Percentiles rank a stretch among this genome's conserved stretches.
These are phyloP conservation scores for Thraustochytrium striatum DNA, from an alignment of 352 stramenopile species.

Conservation along the genomic window DNA sequence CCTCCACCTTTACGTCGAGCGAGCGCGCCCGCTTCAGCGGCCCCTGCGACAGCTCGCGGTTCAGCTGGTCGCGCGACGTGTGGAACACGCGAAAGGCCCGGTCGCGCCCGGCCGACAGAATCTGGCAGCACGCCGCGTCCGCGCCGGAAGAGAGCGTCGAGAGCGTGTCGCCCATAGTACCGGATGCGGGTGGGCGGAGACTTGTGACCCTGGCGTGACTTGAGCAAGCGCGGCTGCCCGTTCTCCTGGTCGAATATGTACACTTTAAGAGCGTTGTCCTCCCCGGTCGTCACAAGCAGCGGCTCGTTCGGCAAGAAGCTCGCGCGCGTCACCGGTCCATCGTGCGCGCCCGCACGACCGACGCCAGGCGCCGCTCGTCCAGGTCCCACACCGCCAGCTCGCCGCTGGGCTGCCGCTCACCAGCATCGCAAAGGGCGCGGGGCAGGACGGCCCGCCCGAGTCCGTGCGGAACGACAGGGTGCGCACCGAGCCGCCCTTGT, in stretches of 20 bases:
- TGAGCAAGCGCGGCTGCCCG: constrained; percentile 72
- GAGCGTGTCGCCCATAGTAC: constrained; percentile 83
- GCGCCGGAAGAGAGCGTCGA: constrained; percentile 72
- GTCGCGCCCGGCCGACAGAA: constrained; percentile 80
- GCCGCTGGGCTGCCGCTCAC: constrained; percentile 64
- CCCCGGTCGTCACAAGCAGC: constrained; percentile 72
- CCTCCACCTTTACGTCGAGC: constrained; percentile 71
- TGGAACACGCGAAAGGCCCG: constrained; percentile 83
- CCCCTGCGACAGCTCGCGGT: constrained; percentile 78
- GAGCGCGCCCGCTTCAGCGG: constrained; percentile 81
- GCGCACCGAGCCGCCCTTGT: constrained; percentile 65
- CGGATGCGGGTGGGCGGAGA: constrained; percentile 74
- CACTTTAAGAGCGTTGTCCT: constrained; percentile 83
- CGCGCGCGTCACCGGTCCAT: constrained; percentile 67
- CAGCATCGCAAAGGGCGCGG: constrained; percentile 55
- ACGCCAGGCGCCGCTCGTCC: constrained; percentile 74
- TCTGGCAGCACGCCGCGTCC: constrained; percentile 76
- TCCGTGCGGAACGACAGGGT: constrained; percentile 80
- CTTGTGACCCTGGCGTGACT: constrained; percentile 75
- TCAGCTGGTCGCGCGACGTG: constrained; percentile 79
- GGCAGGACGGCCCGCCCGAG: constrained; percentile 2
- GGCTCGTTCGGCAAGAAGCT: constrained; percentile 79
- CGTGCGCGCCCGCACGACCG: constrained; percentile 69
- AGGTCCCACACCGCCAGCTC: constrained; percentile 84
- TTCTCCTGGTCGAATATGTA: constrained; percentile 88